phyloP scores from a whole-genome alignment of 108 stramenopile genomes.

The Cyclostephanos invisitatus region DNA sequence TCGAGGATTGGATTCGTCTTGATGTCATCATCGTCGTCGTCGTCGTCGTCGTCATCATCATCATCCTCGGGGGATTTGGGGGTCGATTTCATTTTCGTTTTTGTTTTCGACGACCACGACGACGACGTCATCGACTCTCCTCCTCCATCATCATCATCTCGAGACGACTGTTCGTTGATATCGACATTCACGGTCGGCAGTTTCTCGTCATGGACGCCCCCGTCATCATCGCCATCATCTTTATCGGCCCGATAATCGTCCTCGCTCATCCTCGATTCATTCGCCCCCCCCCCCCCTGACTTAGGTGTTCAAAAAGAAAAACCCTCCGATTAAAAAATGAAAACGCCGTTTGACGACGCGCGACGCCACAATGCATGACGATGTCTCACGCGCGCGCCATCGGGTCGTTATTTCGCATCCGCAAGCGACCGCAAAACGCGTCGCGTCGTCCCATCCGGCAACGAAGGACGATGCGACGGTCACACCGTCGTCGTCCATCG shows the following conservation, averaged over 20 bases:
- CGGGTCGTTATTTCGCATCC: too few species aligned
- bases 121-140: neutral
- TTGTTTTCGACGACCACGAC: neutral
- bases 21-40: neutral
- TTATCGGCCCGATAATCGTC: neutral
- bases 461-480: too few species aligned
- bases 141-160: neutral
- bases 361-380: too few species aligned
- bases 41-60: neutral
- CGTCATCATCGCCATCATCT: neutral
- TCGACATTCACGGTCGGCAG: neutral
- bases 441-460: too few species aligned
- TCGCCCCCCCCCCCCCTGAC: too few species aligned
- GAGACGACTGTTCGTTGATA: neutral
- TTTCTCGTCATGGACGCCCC: neutral
- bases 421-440: too few species aligned
- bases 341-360: too few species aligned
- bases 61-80: neutral
- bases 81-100: neutral
- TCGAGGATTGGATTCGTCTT: conserved; percentile 72
- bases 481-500: too few species aligned
- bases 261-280: neutral
- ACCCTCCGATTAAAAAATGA: too few species aligned
- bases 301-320: too few species aligned
- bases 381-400: too few species aligned